Evolutionary conservation across 2,329 filamentous ascomycete genomes (phyloP).

Genomic region (Penicillium sp.): DNA sequence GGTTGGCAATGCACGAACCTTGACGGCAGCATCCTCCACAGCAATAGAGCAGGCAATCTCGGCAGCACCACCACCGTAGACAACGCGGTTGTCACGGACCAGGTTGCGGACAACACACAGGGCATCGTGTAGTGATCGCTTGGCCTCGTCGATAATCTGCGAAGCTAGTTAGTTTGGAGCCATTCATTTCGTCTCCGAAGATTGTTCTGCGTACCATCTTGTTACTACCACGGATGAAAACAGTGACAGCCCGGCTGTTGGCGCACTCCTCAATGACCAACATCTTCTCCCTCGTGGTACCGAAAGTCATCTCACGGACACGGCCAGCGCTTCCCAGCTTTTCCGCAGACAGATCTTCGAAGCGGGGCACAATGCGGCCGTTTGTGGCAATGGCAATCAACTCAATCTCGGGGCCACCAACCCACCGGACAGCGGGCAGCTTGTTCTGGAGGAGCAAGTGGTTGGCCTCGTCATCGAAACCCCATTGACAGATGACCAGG

Average conservation of each 20-base stretch:
- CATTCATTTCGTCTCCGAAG: constrained; percentile 14
- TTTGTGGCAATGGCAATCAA: constrained; percentile 98
- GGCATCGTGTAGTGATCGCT: constrained; percentile 94
- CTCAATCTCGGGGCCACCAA: constrained; percentile 97
- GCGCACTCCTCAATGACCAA: constrained; percentile 98
- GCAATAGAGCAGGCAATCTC: constrained; percentile 97
- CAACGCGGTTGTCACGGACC: constrained; percentile 92
- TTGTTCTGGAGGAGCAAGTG: constrained; percentile 95
- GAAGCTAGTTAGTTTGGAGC: constrained; percentile 8
- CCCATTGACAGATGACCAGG: constrained; percentile 98
- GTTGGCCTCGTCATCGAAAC: constrained; percentile 98
- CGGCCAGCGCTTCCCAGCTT: constrained; percentile 90
- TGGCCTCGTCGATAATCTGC: constrained; percentile 97
- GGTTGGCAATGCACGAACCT: constrained; percentile 49
- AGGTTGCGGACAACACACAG: constrained; percentile 97
- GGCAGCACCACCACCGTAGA: constrained; percentile 94
- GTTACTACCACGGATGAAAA: constrained; percentile 96
- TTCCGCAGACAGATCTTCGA: constrained; percentile 87
- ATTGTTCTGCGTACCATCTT: constrained; percentile 74
- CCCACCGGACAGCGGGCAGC: constrained; percentile 94
- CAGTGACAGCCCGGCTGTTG: constrained; percentile 93
- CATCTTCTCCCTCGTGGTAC: constrained; percentile 99
- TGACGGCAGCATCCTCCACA: constrained; percentile 90
- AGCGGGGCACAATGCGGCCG: constrained; percentile 93
- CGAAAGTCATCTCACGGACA: constrained; percentile 93